These are phyloP conservation scores for Corymbia citriodora DNA, from an alignment of 441 rosid species.

Conservation along the genomic window DNA sequence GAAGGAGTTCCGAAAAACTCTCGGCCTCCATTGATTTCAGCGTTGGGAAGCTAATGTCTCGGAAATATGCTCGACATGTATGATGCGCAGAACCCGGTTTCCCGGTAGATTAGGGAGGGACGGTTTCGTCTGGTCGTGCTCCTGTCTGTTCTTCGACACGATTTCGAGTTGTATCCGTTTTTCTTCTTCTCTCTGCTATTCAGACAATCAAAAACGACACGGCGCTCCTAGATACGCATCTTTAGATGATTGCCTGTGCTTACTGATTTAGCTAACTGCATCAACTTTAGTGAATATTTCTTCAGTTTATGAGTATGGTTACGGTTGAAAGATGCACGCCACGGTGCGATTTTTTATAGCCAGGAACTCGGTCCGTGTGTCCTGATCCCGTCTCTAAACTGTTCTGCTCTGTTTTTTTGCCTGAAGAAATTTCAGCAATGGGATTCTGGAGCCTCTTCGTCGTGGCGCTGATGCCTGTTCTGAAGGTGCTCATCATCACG, in stretches of 20 bases:
- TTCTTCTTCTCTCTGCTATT: neutral
- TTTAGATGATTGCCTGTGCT: neutral
- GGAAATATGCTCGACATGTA: neutral
- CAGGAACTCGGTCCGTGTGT: neutral
- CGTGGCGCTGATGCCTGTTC: slow-evolving; percentile 20
- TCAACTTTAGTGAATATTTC: neutral
- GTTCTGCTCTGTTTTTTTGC: neutral
- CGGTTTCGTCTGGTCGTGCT: neutral
- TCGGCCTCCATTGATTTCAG: neutral
- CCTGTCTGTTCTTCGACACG: neutral
- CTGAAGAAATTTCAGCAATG: slow-evolving; percentile 6
- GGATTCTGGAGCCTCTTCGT: slow-evolving; percentile 14
- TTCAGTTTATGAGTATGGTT: neutral
- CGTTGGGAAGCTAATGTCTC: neutral
- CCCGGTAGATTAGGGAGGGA: neutral
- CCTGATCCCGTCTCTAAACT: neutral
- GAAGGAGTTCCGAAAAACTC: fast-evolving
- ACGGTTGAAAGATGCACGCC: neutral
- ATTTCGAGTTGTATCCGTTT: neutral
- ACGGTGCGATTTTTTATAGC: neutral
- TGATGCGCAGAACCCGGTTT: neutral
- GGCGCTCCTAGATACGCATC: neutral
- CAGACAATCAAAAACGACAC: neutral
- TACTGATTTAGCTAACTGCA: neutral
- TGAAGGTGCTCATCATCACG: slow-evolving; percentile 20